Conservation (phyloP, 2,329 filamentous ascomycete species). For the Colletotrichum sp. region DNA sequence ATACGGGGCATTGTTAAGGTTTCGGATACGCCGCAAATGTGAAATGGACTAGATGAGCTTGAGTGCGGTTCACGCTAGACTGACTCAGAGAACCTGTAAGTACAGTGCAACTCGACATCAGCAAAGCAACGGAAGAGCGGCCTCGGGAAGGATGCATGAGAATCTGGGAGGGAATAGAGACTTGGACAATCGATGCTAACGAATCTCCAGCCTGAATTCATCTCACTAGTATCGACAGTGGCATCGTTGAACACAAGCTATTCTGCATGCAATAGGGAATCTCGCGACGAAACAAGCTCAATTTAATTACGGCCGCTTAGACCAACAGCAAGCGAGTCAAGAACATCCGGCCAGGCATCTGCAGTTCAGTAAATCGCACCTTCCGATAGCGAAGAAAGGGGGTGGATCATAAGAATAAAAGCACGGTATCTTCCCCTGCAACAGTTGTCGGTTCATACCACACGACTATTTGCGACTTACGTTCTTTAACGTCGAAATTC, state of each 20-base stretch:
- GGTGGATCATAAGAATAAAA: not conserved
- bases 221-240: no score
- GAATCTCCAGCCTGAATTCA: not conserved
- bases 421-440: not conserved
- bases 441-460: not conserved
- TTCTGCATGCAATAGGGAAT: not conserved
- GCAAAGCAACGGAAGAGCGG: not conserved
- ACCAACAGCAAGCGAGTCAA: not conserved
- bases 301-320: not conserved
- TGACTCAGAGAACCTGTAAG: not conserved
- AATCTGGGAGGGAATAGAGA: not conserved
- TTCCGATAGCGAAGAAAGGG: not conserved
- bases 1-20: not conserved
- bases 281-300: not conserved
- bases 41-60: not conserved
- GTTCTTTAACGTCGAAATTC: accelerated
- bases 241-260: not conserved
- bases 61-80: not conserved
- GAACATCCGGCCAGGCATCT: not conserved
- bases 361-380: not conserved
- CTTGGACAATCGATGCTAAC: no score
- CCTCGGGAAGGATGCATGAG: not conserved
- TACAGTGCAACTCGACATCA: accelerated
- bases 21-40: not conserved
- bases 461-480: accelerated